phyloP scores from a whole-genome alignment of 2,329 filamentous ascomycete species.

The Aspergillaceae sp. region DNA sequence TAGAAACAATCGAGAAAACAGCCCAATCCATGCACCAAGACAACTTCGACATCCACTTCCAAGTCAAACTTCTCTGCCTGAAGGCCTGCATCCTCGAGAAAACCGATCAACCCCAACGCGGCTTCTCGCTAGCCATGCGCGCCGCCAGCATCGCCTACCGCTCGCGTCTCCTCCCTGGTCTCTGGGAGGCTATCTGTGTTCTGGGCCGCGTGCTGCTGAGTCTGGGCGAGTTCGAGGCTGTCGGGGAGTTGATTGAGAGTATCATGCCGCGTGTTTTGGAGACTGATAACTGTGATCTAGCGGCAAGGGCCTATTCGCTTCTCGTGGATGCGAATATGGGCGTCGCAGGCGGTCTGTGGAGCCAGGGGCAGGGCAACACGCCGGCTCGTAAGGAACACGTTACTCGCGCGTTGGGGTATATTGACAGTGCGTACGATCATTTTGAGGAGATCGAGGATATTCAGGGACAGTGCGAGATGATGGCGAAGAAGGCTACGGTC shows the following conservation, averaged over 20 bases:
- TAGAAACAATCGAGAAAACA: slow-evolving; percentile 46
- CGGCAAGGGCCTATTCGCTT: slow-evolving; percentile 58
- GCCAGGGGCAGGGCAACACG: slow-evolving; percentile 14
- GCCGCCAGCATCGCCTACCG: slow-evolving; percentile 67
- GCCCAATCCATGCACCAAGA: slow-evolving; percentile 45
- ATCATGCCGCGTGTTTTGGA: slow-evolving; percentile 71
- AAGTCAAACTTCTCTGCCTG: slow-evolving; percentile 61
- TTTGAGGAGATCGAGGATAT: slow-evolving; percentile 61
- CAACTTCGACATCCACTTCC: slow-evolving; percentile 56
- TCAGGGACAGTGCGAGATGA: slow-evolving; percentile 64
- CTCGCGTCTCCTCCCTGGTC: slow-evolving; percentile 55
- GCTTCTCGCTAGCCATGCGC: slow-evolving; percentile 66
- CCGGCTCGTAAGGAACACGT: slow-evolving; percentile 47
- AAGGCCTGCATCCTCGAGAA: slow-evolving; percentile 64
- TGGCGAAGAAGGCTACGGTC: slow-evolving; percentile 73
- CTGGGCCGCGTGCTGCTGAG: slow-evolving; percentile 61
- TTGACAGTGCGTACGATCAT: slow-evolving; percentile 55
- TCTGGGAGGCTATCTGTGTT: slow-evolving; percentile 65
- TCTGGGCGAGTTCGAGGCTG: slow-evolving; percentile 61
- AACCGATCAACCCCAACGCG: slow-evolving; percentile 61
- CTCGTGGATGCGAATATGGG: slow-evolving; percentile 75
- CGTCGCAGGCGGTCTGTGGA: slow-evolving; percentile 48
- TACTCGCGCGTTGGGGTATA: slow-evolving; percentile 50
- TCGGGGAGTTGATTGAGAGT: slow-evolving; percentile 55
- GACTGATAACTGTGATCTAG: slow-evolving; percentile 53